Evolutionary conservation across 129 eudicot species (phyloP).

Genomic region (Flaveria trinervia): DNA sequence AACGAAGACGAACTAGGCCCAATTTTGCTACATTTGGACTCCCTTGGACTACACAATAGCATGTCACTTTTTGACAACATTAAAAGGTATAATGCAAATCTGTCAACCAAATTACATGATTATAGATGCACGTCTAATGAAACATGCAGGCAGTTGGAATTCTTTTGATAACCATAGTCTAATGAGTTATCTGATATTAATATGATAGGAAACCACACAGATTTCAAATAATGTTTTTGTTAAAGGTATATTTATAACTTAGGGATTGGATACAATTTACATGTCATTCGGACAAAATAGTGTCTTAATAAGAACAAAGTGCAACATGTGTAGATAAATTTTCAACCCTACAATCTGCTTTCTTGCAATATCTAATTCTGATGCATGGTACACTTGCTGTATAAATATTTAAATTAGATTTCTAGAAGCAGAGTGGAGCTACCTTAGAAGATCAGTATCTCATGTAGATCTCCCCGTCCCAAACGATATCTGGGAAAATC

Average conservation of each 20-base stretch:
- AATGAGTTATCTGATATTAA: no score
- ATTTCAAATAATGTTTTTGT: background rate
- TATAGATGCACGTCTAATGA: background rate
- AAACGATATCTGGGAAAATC: slow-evolving; percentile 54
- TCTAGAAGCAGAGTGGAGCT: slow-evolving; percentile 70
- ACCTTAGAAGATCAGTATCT: slow-evolving; percentile 45
- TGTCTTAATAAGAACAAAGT: no score
- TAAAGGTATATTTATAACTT: background rate
- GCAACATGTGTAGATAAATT: background rate
- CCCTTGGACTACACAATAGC: slow-evolving; percentile 73
- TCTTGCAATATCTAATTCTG: slow-evolving; percentile 5
- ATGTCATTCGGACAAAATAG: no score
- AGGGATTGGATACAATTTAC: no score
- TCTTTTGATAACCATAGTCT: no score
- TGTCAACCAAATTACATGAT: background rate
- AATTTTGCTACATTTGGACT: slow-evolving; percentile 84
- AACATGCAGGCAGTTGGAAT: no score
- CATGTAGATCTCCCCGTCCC: slow-evolving; percentile 46
- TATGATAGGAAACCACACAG: no score
- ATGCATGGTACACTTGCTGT: background rate
- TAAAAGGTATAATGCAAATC: slow-evolving; percentile 47
- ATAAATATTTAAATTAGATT: slow-evolving; percentile 47
- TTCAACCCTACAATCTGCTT: background rate
- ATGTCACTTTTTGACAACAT: slow-evolving; percentile 49
- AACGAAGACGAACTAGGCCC: slow-evolving; percentile 76